Evolutionary conservation across 768 basidiomycete species (phyloP), one percentile per base, ranked within the genome.

Genomic region (Gymnopilus junonius): DNA sequence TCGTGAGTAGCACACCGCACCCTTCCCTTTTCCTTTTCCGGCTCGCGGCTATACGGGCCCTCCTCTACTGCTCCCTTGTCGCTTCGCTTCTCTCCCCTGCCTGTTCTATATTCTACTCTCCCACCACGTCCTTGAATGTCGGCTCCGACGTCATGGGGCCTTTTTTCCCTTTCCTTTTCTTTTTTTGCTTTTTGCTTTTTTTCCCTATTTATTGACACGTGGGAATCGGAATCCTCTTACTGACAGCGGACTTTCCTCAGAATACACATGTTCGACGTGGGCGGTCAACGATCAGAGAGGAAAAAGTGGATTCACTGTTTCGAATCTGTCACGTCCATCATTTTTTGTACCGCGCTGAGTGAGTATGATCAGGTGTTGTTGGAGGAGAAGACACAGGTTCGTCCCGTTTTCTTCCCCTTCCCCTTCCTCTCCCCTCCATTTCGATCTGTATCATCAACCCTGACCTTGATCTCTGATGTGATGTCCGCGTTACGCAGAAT

Each of bases 251-350:
- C 2, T 25, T 10, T 35, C 11, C 17, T 23, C 63, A 83, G 81
- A 69, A 84, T 86, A 75, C 85, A 83, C 78, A 88, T 92, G 87
- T 89, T 89, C 69, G 90, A 93, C 74, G 90, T 91, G 15, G 89
- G 89, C 17, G 91, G 92, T 0, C 92, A 93, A 66, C 83, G 92
- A 6, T 89, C 88, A 1, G 91, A 94, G 72, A 43, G 92, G 23
- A 93, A 93, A 72, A 92, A 92, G 64, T 91, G 90, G 90, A 91
- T 91, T 6, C 89, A 89, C 43, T 78, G 75, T 43, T 77, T 79
- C 53, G 77, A 79, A 61, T 68, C 67, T n/a, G 87, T 89, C 29
- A 90, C 88, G 7, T 82, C 80, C 37, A 88, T 92, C 72, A 87
- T 92, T 46, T 91, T 91, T 75, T 90, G 87, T 71, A 86, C 87